phyloP scores from a whole-genome alignment of 257 asterid species.

The Jaltomata sinuosa region DNA sequence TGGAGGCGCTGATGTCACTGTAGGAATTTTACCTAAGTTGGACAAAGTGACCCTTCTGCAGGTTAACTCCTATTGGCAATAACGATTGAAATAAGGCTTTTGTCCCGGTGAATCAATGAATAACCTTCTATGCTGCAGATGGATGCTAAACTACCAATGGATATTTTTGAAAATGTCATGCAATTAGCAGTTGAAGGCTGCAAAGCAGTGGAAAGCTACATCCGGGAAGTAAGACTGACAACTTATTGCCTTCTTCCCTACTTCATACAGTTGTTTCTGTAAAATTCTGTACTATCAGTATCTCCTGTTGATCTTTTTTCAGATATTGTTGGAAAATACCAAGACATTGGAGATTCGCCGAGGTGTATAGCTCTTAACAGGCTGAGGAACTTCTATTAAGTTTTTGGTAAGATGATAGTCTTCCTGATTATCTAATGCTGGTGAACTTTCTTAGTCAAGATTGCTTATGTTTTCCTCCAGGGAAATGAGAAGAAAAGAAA shows the following conservation, averaged over 20 bases:
- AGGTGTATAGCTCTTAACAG: conserved; percentile 29
- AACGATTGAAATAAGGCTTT: not conserved
- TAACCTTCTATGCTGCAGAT: conserved; percentile 31
- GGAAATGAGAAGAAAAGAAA: not conserved
- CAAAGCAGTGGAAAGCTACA: conserved; percentile 75
- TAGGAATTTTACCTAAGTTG: conserved; percentile 80
- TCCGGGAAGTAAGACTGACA: conserved; percentile 55
- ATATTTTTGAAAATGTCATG: conserved; percentile 80
- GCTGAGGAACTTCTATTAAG: not conserved
- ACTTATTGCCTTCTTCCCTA: not conserved
- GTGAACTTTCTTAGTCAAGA: not conserved
- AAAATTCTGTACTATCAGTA: not conserved
- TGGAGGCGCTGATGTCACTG: conserved; percentile 98
- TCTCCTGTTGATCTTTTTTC: conserved; percentile 5
- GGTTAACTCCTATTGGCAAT: conserved; percentile 25
- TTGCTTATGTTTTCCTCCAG: not conserved
- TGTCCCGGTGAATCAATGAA: not conserved
- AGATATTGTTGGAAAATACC: conserved; percentile 69
- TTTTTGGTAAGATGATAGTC: not conserved
- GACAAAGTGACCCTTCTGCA: conserved; percentile 95
- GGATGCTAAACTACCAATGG: conserved; percentile 88
- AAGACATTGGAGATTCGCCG: conserved; percentile 61
- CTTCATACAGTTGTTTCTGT: not conserved
- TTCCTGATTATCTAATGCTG: not conserved
- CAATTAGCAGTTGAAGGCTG: conserved; percentile 90